Evolutionary conservation across 441 rosid species (phyloP).

Genomic region (Erodium trifolium): DNA sequence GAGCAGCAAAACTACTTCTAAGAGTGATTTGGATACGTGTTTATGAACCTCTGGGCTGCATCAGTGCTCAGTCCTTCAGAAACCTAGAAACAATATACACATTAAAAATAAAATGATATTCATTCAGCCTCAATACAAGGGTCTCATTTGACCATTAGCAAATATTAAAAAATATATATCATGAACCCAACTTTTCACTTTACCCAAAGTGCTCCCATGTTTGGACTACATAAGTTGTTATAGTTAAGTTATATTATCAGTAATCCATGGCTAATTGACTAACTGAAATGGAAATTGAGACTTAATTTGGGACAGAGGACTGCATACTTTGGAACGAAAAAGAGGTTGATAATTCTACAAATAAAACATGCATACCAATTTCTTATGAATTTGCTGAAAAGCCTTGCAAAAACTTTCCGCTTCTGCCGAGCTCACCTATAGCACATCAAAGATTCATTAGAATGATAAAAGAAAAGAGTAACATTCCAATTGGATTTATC

Average conservation of each 20-base stretch:
- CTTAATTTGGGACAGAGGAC: neutral
- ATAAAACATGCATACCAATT: conserved; percentile 40
- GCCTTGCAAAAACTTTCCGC: conserved; percentile 67
- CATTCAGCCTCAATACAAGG: too few relatives aligned
- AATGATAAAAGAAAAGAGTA: neutral
- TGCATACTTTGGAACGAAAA: neutral
- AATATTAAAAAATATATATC: too few relatives aligned
- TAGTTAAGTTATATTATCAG: too few relatives aligned
- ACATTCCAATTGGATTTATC: neutral
- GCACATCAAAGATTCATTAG: neutral
- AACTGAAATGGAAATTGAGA: neutral
- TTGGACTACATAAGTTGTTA: neutral
- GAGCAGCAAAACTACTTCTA: neutral
- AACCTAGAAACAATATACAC: conserved; percentile 32
- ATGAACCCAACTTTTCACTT: neutral
- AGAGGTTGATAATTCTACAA: neutral
- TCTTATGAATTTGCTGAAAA: conserved; percentile 58
- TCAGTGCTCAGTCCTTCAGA: conserved; percentile 51
- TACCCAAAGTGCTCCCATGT: neutral
- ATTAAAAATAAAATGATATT: neutral
- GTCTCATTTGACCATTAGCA: neutral
- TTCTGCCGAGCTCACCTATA: conserved; percentile 47
- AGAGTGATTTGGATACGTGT: conserved; percentile 19
- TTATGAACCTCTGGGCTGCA: conserved; percentile 46
- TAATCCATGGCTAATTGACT: too few relatives aligned